Evolutionary conservation across 495 filamentous ascomycete species (phyloP), one percentile per base, ranked within the genome.

Genomic region (Alectoria sarmentosa): DNA sequence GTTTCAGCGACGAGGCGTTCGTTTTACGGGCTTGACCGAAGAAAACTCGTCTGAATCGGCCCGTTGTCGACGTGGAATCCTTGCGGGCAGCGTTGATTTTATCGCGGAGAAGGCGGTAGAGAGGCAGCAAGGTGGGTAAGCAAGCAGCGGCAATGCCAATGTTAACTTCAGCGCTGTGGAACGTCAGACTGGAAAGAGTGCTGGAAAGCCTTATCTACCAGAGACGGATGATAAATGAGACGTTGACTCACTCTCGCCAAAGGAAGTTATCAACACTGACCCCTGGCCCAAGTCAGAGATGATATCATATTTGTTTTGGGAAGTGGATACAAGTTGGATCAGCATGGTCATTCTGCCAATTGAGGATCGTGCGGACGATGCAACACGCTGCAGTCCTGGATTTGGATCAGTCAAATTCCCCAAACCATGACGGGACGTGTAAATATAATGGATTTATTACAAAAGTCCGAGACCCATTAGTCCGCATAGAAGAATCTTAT

Each of bases 391-490:
- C 67, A 11, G 38, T 63, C 71, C 41, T 44, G 8, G 14, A 21
- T 5, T 3, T 21, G 17, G 41, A 21, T 44, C 8, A 44, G 17
- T 21, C 1, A 15, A 8, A 44, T 3, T 3, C 4, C 8, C 3
- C 15, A 17, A 21, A n/a, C n/a, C n/a, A n/a, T n/a, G n/a, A n/a
- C n/a, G n/a, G n/a, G n/a, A n/a, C n/a, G n/a, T n/a, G n/a, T n/a
- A n/a, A n/a, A n/a, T n/a, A n/a, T n/a, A n/a, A n/a, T n/a, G n/a
- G n/a, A n/a, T n/a, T n/a, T n/a, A n/a, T n/a, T 21, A 44, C 41
- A 78, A 70, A 0, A 77, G 32, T 36, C 73, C 72, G 11, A 74
- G 73, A 4, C 74, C 71, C 75, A 78, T 76, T 4, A 76, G 62
- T 15, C 71, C 44, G 48, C 73, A 76, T 3, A 78, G 55, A 8